Base-by-base conservation (phyloP, 768 basidiomycete genomes). In the Leucocoprinus birnbaumii region DNA sequence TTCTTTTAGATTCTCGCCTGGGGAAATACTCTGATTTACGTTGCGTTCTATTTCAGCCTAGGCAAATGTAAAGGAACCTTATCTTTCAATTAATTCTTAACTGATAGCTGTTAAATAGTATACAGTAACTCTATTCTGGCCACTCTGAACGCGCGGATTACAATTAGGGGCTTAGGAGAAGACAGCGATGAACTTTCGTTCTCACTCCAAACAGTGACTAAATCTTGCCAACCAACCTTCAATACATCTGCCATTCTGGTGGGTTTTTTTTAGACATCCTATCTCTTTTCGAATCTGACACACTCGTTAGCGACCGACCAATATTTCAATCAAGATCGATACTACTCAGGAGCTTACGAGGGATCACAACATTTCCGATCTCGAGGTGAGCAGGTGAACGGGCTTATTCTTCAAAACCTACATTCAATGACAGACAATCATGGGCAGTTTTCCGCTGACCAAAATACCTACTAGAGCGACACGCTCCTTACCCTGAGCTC, bases 281-380 rank as follows among this genome's bases (percentile, higher is more conserved):
- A 51, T n/a, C 51, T 59, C 44, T 19, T 22, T 11, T 22, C n/a
- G n/a, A n/a, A 27, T 42, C 25, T 40, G 25, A 49, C 22, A 14
- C 40, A 35, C 27, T 37, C 59, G 47, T 61, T 38, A 78, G 74
- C 69, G 65, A 59, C 74, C 75, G 43, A 75, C 77, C 48, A 79
- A 79, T 58, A 81, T 85, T 59, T 80, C 83, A 31, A 84, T 86
- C 69, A 82, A 83, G 68, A 80, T 86, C 53, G 80, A 85, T 63
- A 85, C 84, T 7, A 83, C 74, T 38, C 74, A 81, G 25, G 83
- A 85, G 53, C 73, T 71, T 45, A 64, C 69, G 45, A 73, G 66
- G 31, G 82, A 83, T 48, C 66, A 63, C 48, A 59, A 59, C 53
- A 48, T 56, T 25, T 59, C 56, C 53, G 64, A 65, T 43, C 65